Percentiles rank a stretch among this genome's conserved stretches.
These are phyloP conservation scores for Monosporascus sp. DNA, from an alignment of 2,329 filamentous ascomycete species.

Conservation along the genomic window DNA sequence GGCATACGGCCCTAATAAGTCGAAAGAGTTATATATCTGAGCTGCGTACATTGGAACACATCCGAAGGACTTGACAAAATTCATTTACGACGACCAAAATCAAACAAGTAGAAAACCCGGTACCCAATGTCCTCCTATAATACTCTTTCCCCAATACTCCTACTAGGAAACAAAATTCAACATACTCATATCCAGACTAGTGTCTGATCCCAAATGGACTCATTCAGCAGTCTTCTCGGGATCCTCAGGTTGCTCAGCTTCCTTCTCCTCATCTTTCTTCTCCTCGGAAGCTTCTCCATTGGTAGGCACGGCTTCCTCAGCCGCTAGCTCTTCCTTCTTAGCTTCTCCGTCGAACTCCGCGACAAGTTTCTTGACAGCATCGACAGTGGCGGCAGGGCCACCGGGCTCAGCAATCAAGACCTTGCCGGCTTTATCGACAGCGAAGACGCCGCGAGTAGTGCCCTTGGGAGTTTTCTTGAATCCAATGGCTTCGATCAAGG, in stretches of 20 bases:
- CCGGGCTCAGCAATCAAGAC: slow-evolving; percentile 70
- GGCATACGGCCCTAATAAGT: no score
- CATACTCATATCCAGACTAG: background rate
- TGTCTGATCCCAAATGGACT: background rate
- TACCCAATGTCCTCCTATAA: no score
- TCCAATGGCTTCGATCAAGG: slow-evolving; percentile 80
- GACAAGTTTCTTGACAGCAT: slow-evolving; percentile 69
- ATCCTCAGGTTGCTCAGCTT: slow-evolving; percentile 10
- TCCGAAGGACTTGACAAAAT: no score
- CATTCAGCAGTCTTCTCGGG: slow-evolving; percentile 2
- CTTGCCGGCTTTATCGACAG: slow-evolving; percentile 75
- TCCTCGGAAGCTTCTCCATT: slow-evolving; percentile 29
- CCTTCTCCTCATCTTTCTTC: slow-evolving; percentile 38
- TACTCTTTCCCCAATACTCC: no score
- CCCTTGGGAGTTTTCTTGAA: slow-evolving; percentile 78
- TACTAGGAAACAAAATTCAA: background rate
- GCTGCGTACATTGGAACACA: no score
- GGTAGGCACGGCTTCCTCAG: slow-evolving; percentile 14
- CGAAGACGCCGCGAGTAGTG: slow-evolving; percentile 82
- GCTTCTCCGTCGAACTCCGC: slow-evolving; percentile 30
- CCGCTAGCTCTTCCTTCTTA: slow-evolving; percentile 15
- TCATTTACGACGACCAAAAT: no score
- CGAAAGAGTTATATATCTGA: no score
- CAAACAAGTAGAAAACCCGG: no score
- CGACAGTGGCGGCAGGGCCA: slow-evolving; percentile 70